Conservation (phyloP, 2,329 filamentous ascomycete species). For the Ophiognomonia clavigignenti-juglandacearum region DNA sequence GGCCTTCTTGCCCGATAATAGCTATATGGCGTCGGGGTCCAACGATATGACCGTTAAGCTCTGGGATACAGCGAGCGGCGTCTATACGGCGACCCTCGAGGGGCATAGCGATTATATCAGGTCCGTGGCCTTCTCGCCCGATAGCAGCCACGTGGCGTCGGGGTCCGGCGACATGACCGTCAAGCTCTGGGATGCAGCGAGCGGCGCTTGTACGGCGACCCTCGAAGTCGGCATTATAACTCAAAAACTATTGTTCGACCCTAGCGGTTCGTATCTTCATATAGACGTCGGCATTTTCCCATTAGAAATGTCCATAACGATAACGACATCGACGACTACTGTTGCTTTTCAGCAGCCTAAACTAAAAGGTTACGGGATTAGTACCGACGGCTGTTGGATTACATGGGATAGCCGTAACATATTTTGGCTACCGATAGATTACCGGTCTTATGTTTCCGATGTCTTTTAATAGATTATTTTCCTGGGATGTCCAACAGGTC, state of each 20-base stretch:
- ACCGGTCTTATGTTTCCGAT: not conserved
- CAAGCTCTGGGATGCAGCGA: slow-evolving; percentile 21
- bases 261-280: not conserved
- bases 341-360: not conserved
- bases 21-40: not conserved
- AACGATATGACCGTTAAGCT: not conserved
- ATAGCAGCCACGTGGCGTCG: not conserved
- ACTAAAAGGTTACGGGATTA: not conserved
- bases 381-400: not conserved
- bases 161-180: not conserved
- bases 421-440: no score
- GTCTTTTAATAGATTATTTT: not conserved
- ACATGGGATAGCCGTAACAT: not conserved
- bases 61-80: not conserved
- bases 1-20: not conserved
- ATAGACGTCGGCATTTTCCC: not conserved
- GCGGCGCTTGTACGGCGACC: not conserved
- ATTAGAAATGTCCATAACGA: not conserved
- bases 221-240: not conserved
- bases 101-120: not conserved
- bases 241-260: not conserved
- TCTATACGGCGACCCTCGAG: not conserved
- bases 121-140: not conserved
- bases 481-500: not conserved
- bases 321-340: not conserved